These are phyloP conservation scores for rapeseed (Brassica napus) DNA, from an alignment of 345 rosid species.

Conservation along the genomic window Da-Ae NC_063447.1:12474001-12474500, in stretches of 20 bases:
- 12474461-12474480: too few species aligned
- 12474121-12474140: background rate
- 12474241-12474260: background rate
- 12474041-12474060: background rate
- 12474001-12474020: background rate
- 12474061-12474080: background rate
- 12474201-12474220: background rate
- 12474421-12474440: too few species aligned
- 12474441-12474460: too few species aligned
- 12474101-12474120: background rate
- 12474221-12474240: background rate
- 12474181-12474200: background rate
- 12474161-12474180: too few species aligned
- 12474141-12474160: too few species aligned
- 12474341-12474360: too few species aligned
- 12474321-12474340: background rate
- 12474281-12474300: background rate
- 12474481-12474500: too few species aligned
- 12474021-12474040: background rate
- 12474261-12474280: background rate
- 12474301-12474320: background rate
- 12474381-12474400: too few species aligned
- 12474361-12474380: too few species aligned
- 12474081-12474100: background rate
- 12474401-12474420: too few species aligned